Percentiles rank a stretch among this genome's conserved stretches.
These are phyloP conservation scores for Suillus luteus DNA, from an alignment of 768 basidiomycete genomes.

Conservation along the genomic window DNA sequence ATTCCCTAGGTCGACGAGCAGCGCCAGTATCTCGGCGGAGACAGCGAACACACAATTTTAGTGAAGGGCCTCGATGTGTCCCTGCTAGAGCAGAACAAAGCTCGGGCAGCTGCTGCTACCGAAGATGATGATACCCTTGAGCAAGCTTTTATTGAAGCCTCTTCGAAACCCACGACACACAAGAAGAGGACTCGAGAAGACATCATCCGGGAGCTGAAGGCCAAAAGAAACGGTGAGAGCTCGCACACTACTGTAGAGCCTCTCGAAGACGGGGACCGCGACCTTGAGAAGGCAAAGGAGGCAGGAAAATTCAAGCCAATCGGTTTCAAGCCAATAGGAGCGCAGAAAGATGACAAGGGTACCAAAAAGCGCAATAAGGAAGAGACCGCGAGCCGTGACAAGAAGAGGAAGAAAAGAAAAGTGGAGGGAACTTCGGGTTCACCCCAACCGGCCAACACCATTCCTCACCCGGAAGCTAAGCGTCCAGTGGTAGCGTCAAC, in stretches of 20 bases:
- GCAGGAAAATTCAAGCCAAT: constrained; percentile 51
- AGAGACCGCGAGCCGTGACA: constrained; percentile 40
- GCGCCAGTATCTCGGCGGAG: constrained; percentile 79
- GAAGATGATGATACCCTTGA: constrained; percentile 85
- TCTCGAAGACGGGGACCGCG: constrained; percentile 22
- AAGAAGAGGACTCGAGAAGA: constrained; percentile 82
- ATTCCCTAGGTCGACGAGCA: constrained; percentile 66
- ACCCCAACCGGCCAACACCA: constrained; percentile 27
- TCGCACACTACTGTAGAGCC: constrained; percentile 18
- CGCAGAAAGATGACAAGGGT: constrained; percentile 43
- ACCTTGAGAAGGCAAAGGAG: constrained; percentile 40
- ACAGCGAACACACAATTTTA: constrained; percentile 81
- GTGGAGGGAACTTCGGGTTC: constrained; percentile 31
- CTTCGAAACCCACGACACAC: constrained; percentile 27
- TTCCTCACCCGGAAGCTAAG: constrained; percentile 25
- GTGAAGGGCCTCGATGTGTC: constrained; percentile 91
- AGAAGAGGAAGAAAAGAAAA: constrained; percentile 63
- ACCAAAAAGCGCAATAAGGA: constrained; percentile 48
- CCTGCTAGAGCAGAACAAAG: constrained; percentile 82
- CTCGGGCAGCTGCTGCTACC: constrained; percentile 53
- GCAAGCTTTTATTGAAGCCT: constrained; percentile 59
- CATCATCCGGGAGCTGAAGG: constrained; percentile 71
- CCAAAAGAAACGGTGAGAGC: constrained; percentile 45
- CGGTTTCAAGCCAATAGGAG: constrained; percentile 65
- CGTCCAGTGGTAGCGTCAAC: constrained; percentile 9